Evolutionary conservation across 352 stramenopile genomes (phyloP), one percentile per base, ranked within the genome.

Genomic region (Phytophthora palmivora): DNA sequence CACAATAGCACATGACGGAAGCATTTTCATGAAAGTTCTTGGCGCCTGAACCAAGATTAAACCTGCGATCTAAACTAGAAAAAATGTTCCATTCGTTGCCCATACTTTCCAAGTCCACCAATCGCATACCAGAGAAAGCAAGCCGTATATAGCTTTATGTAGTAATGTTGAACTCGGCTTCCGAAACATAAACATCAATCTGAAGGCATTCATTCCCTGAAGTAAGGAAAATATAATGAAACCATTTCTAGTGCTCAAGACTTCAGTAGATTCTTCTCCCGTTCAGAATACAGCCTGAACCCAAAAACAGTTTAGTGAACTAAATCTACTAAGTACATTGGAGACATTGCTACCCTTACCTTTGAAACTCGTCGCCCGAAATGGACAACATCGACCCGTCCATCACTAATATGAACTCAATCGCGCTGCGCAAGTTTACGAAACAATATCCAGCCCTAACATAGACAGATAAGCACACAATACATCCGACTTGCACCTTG

Each of bases 391-490:
- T 94, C 16, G 80, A 89, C 3, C 68, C 76, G 34, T 96, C 88
- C 26, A 95, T 80, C 26, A 96, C 89, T 48, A 74, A 82, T 38
- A 97, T 89, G 63, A 97, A 97, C 56, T 96, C 91, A 52, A 97
- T 79, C 0, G 91, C 91, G 36, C 88, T 96, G 16, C 90, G 86
- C 18, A 97, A 69, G 45, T 97, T 97, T 5, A 96, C 89, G 62
- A 97, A 97, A 52, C 91, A 97, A 54, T 97, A 97, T 18, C 91
- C 91, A 32, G 86, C 82, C 58, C 87, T 95, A 61, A 26, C n/a
- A 15, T 49, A 52, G 26, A 57, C 8, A 44, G 59, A 34, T 50
- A 14, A 65, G 47, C 14, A 49, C 11, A 56, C 33, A 19, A 30
- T 36, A 41, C 32, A 45, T 48, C 24, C 26, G 0, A 11, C 18